Evolutionary conservation across 2,329 filamentous ascomycete species (phyloP), one percentile per base, ranked within the genome.

Genomic region (Dactylella cylindrospora): DNA sequence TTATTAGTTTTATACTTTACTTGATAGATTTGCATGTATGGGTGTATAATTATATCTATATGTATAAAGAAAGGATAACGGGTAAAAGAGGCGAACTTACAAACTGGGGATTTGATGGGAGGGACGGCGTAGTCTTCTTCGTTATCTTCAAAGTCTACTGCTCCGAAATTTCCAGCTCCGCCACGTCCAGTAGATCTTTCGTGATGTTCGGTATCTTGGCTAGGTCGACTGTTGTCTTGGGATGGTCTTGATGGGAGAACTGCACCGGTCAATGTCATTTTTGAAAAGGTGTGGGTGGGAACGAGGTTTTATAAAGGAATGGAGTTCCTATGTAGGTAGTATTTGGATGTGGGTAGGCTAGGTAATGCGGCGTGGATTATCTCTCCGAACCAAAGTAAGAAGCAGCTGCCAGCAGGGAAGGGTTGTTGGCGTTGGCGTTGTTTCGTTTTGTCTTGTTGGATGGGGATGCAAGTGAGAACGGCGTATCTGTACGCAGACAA

Each of bases 31-130:
- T n/a, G n/a, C n/a, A n/a, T n/a, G n/a, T n/a, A 33, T 19, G 12
- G 28, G 15, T n/a, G 8, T 17, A 13, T 9, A 12, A 15, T n/a
- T n/a, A n/a, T n/a, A n/a, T n/a, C n/a, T n/a, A n/a, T n/a, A n/a
- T n/a, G n/a, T n/a, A n/a, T n/a, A n/a, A n/a, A n/a, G n/a, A n/a
- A n/a, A n/a, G n/a, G n/a, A n/a, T n/a, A n/a, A n/a, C n/a, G n/a
- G n/a, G n/a, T n/a, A 6, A 32, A n/a, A n/a, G 33, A 39, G 22
- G 17, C 23, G 54, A 15, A 47, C 55, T 35, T 66, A 68, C 90
- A 90, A 66, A 88, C 78, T n/a, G 86, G 76, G 39, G 81, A 81
- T 76, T 94, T 95, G 71, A 97, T 81, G 9, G 82, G 86, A 0
- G 90, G 90, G 1, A 90, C 95, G 69, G 84, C 76, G 65, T 95